Conservation (phyloP, 768 basidiomycete species). For the Leccinum rimulosum region DNA sequence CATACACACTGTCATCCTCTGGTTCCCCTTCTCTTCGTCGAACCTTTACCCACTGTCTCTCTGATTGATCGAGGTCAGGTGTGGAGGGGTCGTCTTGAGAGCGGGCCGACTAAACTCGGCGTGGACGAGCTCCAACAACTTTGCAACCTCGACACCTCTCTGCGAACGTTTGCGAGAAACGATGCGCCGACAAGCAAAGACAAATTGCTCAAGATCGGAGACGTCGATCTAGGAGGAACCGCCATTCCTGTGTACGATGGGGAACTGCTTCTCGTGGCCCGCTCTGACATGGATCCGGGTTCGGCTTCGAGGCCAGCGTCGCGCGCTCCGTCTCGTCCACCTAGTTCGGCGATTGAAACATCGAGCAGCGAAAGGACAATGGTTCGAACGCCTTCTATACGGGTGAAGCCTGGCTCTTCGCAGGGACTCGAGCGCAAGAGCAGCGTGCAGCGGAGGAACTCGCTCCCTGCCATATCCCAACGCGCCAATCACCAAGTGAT, state of each 20-base stretch:
- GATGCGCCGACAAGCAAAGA: slow-evolving; percentile 23
- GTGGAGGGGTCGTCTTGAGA: slow-evolving; percentile 67
- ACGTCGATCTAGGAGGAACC: slow-evolving; percentile 57
- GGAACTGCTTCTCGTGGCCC: slow-evolving; percentile 69
- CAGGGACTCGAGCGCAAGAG: slow-evolving; percentile 74
- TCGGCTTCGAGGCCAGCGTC: slow-evolving; percentile 56
- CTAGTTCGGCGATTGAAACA: slow-evolving; percentile 55
- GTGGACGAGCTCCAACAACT: slow-evolving; percentile 58
- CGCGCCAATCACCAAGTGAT: slow-evolving; percentile 55
- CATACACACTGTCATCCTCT: slow-evolving; percentile 45
- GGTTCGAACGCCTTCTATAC: slow-evolving; percentile 68
- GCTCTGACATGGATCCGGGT: slow-evolving; percentile 44
- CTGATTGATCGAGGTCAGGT: slow-evolving; percentile 68
- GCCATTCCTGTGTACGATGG: slow-evolving; percentile 73
- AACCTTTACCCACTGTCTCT: slow-evolving; percentile 63
- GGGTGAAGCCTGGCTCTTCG: slow-evolving; percentile 69
- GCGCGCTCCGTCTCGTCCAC: slow-evolving; percentile 64
- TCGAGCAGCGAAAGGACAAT: slow-evolving; percentile 40
- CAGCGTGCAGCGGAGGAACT: slow-evolving; percentile 71
- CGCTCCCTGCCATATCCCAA: slow-evolving; percentile 73
- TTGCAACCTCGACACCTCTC: slow-evolving; percentile 48
- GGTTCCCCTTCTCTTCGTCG: slow-evolving; percentile 71
- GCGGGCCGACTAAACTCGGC: slow-evolving; percentile 45
- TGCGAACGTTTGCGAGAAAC: slow-evolving; percentile 28
- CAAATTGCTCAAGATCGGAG: slow-evolving; percentile 36